Evolutionary conservation across 2,329 filamentous ascomycete genomes (phyloP).

Genomic region (Penicillium brasilianum): DNA sequence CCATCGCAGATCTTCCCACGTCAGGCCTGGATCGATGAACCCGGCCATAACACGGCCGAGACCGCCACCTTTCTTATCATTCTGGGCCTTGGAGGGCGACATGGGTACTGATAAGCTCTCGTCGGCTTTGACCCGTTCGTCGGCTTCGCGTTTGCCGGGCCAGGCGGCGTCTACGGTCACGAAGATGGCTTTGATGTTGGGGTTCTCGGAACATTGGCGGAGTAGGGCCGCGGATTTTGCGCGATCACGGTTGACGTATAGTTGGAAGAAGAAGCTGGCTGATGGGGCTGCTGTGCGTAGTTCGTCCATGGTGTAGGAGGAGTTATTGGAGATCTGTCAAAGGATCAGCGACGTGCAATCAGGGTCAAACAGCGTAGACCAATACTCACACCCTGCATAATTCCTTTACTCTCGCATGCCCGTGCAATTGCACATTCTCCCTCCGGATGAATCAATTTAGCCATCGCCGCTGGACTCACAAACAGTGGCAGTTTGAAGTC

Average conservation of each 20-base stretch:
- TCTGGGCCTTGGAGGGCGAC: slow-evolving; percentile 51
- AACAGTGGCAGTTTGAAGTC: slow-evolving; percentile 63
- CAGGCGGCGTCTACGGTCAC: slow-evolving; percentile 63
- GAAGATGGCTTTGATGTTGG: slow-evolving; percentile 53
- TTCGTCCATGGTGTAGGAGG: slow-evolving; percentile 63
- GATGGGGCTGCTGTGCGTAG: slow-evolving; percentile 53
- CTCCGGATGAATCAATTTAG: slow-evolving; percentile 65
- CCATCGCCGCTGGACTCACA: slow-evolving; percentile 68
- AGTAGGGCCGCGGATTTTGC: slow-evolving; percentile 56
- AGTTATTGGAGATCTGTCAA: slow-evolving; percentile 62
- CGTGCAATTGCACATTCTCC: slow-evolving; percentile 66
- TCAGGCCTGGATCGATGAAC: slow-evolving; percentile 58
- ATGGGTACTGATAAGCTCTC: slow-evolving; percentile 50
- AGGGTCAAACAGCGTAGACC: not conserved
- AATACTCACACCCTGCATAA: slow-evolving; percentile 59
- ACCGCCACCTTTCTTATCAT: slow-evolving; percentile 60
- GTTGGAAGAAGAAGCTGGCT: slow-evolving; percentile 58
- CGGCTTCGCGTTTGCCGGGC: slow-evolving; percentile 60
- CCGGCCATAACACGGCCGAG: slow-evolving; percentile 58
- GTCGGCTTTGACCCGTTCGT: slow-evolving; percentile 59
- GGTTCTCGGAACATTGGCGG: slow-evolving; percentile 46
- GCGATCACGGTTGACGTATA: slow-evolving; percentile 61
- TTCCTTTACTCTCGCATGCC: slow-evolving; percentile 57
- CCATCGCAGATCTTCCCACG: slow-evolving; percentile 61
- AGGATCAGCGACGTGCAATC: not conserved